phyloP scores from a whole-genome alignment of 1,284 basidiomycete genomes.

The Peniophora sp. region DNA sequence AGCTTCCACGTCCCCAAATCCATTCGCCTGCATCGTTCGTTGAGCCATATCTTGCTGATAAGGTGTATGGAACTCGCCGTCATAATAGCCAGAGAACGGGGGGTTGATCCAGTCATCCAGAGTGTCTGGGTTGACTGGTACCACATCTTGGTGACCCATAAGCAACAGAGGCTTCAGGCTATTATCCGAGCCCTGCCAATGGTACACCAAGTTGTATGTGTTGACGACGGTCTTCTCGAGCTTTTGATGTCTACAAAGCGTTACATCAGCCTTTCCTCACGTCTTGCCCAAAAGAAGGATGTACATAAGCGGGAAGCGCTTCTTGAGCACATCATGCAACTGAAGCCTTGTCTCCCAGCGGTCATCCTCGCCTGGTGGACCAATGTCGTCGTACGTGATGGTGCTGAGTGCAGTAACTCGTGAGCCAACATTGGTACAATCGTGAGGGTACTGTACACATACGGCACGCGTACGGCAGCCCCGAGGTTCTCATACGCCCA shows the following conservation, averaged over 20 bases:
- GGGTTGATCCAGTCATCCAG: conserved; percentile 32
- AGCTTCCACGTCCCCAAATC: conserved; percentile 44
- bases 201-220: conserved; percentile 61
- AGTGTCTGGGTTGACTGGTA: conserved; percentile 32
- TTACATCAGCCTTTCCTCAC: not conserved
- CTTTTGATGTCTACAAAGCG: conserved; percentile 35
- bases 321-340: conserved; percentile 40
- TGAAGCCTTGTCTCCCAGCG: conserved; percentile 43
- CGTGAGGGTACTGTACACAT: too few species aligned
- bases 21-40: conserved; percentile 20
- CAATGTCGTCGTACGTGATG: conserved; percentile 28
- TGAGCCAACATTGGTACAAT: not conserved
- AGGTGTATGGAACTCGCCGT: conserved; percentile 17
- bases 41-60: not conserved
- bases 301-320: conserved; percentile 41
- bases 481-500: not conserved
- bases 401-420: conserved; percentile 12
- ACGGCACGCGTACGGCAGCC: not conserved
- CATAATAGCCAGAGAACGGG: conserved; percentile 36
- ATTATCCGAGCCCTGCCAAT: conserved; percentile 56
- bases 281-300: conserved; percentile 10
- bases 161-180: conserved; percentile 62
- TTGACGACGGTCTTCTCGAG: conserved; percentile 51
- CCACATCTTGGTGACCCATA: conserved; percentile 51
- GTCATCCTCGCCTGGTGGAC: conserved; percentile 37